Evolutionary conservation across 495 filamentous ascomycete species (phyloP).

Genomic region (Staphylotrichum longicolle): DNA sequence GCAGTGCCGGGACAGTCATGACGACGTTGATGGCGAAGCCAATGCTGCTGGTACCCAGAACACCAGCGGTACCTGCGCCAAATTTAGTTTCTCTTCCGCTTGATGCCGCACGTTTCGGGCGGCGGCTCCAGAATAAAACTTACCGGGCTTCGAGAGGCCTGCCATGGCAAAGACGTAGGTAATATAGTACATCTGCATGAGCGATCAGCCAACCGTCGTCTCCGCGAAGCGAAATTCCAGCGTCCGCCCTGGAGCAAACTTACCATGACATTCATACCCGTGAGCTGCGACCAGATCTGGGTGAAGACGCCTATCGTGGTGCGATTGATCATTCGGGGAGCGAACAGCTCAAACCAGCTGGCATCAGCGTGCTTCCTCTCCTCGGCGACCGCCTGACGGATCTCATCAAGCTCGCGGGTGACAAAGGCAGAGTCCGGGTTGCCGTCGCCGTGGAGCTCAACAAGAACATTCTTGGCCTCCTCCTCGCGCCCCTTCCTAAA

Average conservation of each 20-base stretch:
- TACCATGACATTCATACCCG: slow-evolving; percentile 88
- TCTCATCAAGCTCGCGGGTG: slow-evolving; percentile 64
- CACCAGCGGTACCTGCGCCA: slow-evolving; percentile 22
- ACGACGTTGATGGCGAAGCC: slow-evolving; percentile 71
- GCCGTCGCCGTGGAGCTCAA: slow-evolving; percentile 65
- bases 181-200: slow-evolving; percentile 47
- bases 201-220: slow-evolving; percentile 11
- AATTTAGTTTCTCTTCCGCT: background rate
- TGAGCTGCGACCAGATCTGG: slow-evolving; percentile 82
- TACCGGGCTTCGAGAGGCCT: slow-evolving; percentile 52
- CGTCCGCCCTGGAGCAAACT: slow-evolving; percentile 26
- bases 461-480: slow-evolving; percentile 60
- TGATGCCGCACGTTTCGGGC: background rate
- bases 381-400: slow-evolving; percentile 66
- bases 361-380: slow-evolving; percentile 61
- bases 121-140: background rate
- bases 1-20: slow-evolving; percentile 55
- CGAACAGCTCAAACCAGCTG: slow-evolving; percentile 67
- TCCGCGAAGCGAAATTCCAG: too few relatives aligned
- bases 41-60: slow-evolving; percentile 66
- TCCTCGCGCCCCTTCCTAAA: slow-evolving; percentile 73
- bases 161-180: slow-evolving; percentile 73
- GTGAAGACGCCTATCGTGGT: slow-evolving; percentile 73
- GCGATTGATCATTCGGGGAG: slow-evolving; percentile 69
- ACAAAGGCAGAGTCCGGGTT: slow-evolving; percentile 62